Percentiles rank a stretch among this genome's conserved stretches.
These are phyloP conservation scores for Citrullus mucosospermus DNA, from an alignment of 306 rosid genomes.

Conservation along the genomic window DNA sequence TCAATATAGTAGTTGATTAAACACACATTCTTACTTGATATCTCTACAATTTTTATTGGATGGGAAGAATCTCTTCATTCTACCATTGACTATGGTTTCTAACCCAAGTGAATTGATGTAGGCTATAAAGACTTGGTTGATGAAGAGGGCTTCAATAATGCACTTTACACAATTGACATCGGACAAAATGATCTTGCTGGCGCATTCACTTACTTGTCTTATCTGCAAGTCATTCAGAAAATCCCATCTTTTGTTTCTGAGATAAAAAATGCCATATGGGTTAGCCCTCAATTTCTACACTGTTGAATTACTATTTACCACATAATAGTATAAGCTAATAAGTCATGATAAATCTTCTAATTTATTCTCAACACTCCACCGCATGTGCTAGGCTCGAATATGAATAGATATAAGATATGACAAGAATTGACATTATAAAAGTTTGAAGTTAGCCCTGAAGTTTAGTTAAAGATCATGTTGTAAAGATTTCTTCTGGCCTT, in stretches of 20 bases:
- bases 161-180: constrained; percentile 16
- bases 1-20: background rate
- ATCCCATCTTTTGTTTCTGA: constrained; percentile 19
- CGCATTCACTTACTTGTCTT: constrained; percentile 14
- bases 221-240: constrained; percentile 11
- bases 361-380: background rate
- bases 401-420: background rate
- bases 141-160: constrained; percentile 15
- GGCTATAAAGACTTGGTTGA: constrained; percentile 14
- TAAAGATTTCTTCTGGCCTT: background rate
- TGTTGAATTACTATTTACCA: background rate
- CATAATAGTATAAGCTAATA: background rate
- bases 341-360: background rate
- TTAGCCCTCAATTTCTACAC: background rate
- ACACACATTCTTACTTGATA: background rate
- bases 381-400: background rate
- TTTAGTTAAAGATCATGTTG: background rate
- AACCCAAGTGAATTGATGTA: background rate
- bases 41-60: background rate
- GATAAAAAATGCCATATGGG: constrained; percentile 17
- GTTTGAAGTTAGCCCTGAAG: background rate
- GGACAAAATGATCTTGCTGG: constrained; percentile 25
- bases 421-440: background rate
- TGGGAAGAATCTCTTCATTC: background rate
- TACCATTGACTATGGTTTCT: background rate